phyloP scores from a whole-genome alignment of 2,329 filamentous ascomycete genomes.

The Rutstroemia sydowiana region DNA sequence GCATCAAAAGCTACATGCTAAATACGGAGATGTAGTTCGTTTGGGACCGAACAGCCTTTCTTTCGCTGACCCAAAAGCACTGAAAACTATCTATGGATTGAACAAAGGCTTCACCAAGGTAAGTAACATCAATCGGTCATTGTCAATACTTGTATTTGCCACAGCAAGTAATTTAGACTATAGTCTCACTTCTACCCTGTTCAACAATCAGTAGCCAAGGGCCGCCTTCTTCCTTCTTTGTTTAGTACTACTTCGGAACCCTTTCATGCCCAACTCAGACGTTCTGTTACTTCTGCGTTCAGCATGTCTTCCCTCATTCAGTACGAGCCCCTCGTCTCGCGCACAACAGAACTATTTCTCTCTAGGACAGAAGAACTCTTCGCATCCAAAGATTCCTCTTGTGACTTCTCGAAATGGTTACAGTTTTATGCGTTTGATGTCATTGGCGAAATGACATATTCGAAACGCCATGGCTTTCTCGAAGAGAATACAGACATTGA shows the following conservation, averaged over 20 bases:
- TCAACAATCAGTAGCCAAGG: conserved; percentile 65
- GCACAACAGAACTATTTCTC: conserved; percentile 65
- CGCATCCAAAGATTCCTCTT: conserved; percentile 32
- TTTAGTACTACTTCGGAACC: conserved; percentile 70
- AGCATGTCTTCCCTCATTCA: conserved; percentile 70
- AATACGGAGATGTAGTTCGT: conserved; percentile 68
- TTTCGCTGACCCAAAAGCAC: conserved; percentile 64
- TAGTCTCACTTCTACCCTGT: conserved; percentile 77
- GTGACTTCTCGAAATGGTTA: conserved; percentile 64
- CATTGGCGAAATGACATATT: conserved; percentile 70
- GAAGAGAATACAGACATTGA: conserved; percentile 70
- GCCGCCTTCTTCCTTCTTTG: conserved; percentile 60
- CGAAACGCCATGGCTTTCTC: conserved; percentile 67
- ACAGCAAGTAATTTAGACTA: not conserved
- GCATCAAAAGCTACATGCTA: conserved; percentile 58
- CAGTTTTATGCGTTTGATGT: conserved; percentile 81
- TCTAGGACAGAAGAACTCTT: conserved; percentile 51
- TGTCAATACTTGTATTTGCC: not conserved
- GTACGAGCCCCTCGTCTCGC: conserved; percentile 75
- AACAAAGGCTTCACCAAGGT: conserved; percentile 79
- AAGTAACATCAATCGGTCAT: conserved; percentile 11
- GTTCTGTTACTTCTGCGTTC: conserved; percentile 70
- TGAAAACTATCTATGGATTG: conserved; percentile 72
- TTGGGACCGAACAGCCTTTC: conserved; percentile 68
- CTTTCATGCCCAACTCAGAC: conserved; percentile 68